phyloP scores from a whole-genome alignment of 2,329 filamentous ascomycete species.

The Pseudogymnoascus sp. region DNA sequence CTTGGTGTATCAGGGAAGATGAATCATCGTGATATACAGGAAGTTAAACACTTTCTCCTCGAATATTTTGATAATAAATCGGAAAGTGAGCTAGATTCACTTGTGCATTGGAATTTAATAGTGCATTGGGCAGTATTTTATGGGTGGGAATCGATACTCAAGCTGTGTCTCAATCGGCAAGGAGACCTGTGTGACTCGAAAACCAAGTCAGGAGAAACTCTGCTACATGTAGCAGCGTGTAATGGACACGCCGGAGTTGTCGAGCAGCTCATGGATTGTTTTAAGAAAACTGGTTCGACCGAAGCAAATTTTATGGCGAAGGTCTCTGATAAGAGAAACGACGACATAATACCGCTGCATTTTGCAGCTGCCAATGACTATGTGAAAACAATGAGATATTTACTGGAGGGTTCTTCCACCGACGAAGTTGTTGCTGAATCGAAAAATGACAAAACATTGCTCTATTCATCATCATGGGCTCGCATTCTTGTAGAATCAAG shows the following conservation, averaged over 20 bases:
- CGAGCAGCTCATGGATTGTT: background rate
- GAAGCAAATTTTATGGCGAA: background rate
- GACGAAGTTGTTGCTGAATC: background rate
- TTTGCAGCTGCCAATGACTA: background rate
- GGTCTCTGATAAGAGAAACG: background rate
- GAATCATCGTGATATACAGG: background rate
- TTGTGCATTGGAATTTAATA: background rate
- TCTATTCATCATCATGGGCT: background rate
- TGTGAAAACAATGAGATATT: background rate
- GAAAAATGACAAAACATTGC: background rate
- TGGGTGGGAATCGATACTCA: background rate
- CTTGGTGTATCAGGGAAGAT: background rate
- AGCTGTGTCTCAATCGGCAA: background rate
- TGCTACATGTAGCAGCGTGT: background rate
- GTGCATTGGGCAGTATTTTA: constrained; percentile 1
- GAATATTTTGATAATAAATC: background rate
- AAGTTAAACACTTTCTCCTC: background rate
- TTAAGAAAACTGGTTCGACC: background rate
- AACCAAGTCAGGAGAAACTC: background rate
- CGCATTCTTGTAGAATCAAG: background rate
- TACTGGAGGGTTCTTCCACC: background rate
- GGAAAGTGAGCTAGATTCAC: background rate
- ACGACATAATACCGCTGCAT: background rate
- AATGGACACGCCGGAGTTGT: background rate
- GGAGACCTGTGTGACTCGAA: background rate